Evolutionary conservation across 129 eudicot species (phyloP), one percentile per base, ranked within the genome.

Genomic region (Rutidosis leptorrhynchoides): DNA sequence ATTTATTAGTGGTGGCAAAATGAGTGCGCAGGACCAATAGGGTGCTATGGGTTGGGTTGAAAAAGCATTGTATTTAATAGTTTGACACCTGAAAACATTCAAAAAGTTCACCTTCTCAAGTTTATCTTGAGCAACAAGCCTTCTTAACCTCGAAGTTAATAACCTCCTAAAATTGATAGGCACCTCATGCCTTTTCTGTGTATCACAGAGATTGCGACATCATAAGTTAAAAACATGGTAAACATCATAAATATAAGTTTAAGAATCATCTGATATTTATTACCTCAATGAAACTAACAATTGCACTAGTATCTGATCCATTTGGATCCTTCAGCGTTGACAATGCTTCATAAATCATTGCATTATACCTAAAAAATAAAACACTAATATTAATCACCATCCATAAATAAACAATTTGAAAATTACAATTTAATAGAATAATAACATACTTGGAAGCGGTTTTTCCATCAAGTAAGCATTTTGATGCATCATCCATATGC

Each of bases 281-380:
- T n/a, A 86, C 95, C 97, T 90, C 91, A 57, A 86, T 90, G 74
- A 78, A 90, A 70, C 69, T 65, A 64, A 79, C 81, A 30, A 90
- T 75, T 46, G 88, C 64, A 73, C 70, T 68, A 48, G 83, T 81
- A 62, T 80, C 90, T 52, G 92, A 79, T 51, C 97, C 97, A 73
- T 83, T 77, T 32, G 93, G 86, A 61, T 87, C 86, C 56, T 81
- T 82, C 46, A 85, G 65, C 64, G 84, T 73, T 25, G 88, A 72
- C 45, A 91, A 79, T 68, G 97, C 97, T 69, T 91, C 88, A 73
- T 69, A 79, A 54, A 91, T 86, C 94, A 87, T 74, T 23, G 81
- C 57, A 81, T 83, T 75, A 74, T 85, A 91, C 90, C 97, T 90
- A 68, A 25, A 74, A 61, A 46, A 60, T 19, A 17, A 73, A n/a